phyloP scores from a whole-genome alignment of 305 asterid species.

The Fraxinus ornus region DNA sequence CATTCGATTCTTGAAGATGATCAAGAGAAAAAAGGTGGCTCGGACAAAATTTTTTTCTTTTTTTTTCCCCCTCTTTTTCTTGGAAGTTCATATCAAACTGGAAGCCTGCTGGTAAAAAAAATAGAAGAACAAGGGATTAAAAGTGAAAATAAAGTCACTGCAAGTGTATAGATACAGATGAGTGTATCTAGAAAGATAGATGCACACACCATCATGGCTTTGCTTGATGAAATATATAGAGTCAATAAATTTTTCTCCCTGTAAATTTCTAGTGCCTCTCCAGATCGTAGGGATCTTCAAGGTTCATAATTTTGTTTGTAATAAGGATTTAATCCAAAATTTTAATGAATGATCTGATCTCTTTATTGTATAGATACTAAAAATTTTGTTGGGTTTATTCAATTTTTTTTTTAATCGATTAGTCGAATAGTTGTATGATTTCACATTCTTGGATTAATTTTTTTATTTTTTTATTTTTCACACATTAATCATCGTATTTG shows the following conservation, averaged over 20 bases:
- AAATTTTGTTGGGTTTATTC: neutral
- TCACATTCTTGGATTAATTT: too few species aligned
- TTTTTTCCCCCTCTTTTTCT: too few species aligned
- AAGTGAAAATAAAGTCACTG: neutral
- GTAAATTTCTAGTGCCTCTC: conserved; percentile 22
- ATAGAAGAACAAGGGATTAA: neutral
- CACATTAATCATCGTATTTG: too few species aligned
- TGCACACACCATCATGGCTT: neutral
- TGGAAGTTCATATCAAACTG: conserved; percentile 1
- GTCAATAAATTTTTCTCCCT: conserved; percentile 7
- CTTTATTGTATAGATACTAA: neutral
- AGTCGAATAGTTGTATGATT: too few species aligned
- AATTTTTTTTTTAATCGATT: too few species aligned
- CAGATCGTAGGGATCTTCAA: conserved; percentile 11
- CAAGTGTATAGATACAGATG: conserved; percentile 11
- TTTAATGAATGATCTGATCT: conserved; percentile 8
- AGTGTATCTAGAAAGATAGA: neutral
- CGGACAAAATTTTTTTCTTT: too few species aligned
- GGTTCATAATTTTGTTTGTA: conserved; percentile 11
- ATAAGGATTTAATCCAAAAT: conserved; percentile 6
- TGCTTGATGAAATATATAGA: neutral
- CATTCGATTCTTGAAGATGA: conserved; percentile 59
- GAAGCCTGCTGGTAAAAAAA: neutral
- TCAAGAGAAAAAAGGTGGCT: too few species aligned
- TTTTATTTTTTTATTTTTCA: too few species aligned